Evolutionary conservation across 2,329 filamentous ascomycete species (phyloP).

Genomic region (Verticillium alfalfae): DNA sequence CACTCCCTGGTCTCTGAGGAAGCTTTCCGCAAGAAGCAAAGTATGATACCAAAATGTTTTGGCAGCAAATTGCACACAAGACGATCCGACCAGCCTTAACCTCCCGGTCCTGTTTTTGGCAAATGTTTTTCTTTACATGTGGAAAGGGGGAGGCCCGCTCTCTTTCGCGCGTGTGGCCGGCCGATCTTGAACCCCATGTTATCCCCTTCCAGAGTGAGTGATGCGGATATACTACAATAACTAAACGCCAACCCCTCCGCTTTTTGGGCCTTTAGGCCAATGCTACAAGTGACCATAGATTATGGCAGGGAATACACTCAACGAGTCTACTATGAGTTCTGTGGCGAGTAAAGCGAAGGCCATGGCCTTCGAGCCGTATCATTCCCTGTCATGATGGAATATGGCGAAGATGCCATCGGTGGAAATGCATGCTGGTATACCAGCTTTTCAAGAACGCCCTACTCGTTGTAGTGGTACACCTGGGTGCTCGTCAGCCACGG

Average conservation of each 20-base stretch:
- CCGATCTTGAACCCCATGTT: no score
- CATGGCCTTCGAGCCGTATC: neutral
- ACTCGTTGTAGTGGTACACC: constrained; percentile 91
- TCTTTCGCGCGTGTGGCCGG: neutral
- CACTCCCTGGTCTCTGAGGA: neutral
- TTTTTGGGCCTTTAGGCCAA: neutral
- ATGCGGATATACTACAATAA: constrained; percentile 3
- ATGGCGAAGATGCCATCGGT: neutral
- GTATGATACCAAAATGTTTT: neutral
- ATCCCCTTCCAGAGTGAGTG: neutral
- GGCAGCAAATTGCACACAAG: neutral
- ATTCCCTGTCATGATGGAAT: neutral
- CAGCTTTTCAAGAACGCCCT: constrained; percentile 19
- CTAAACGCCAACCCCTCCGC: neutral
- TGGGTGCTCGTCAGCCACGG: constrained; percentile 24
- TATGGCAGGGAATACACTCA: neutral
- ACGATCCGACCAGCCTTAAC: neutral
- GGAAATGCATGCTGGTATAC: neutral
- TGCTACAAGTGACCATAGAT: neutral
- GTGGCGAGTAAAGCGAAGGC: neutral
- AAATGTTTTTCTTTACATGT: neutral
- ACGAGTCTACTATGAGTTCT: neutral
- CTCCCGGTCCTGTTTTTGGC: neutral
- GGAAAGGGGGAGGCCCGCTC: neutral
- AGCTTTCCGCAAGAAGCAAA: neutral